phyloP scores from a whole-genome alignment of 2,329 filamentous ascomycete species.

The Cercospora sesami region DNA sequence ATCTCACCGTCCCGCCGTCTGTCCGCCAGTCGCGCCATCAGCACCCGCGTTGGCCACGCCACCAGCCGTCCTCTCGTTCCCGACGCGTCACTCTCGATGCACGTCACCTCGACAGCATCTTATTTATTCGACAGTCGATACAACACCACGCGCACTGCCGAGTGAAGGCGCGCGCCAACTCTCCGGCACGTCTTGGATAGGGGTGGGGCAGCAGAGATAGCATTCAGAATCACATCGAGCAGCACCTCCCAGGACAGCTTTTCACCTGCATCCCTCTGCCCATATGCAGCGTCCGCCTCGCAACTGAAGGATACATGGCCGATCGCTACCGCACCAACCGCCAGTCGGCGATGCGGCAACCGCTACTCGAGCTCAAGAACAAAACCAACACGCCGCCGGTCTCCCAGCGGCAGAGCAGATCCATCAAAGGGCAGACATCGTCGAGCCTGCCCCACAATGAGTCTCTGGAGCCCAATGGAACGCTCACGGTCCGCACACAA shows the following conservation, averaged over 20 bases:
- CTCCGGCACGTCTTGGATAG: conserved; percentile 26
- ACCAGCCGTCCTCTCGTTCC: conserved; percentile 27
- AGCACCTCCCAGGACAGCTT: conserved; percentile 13
- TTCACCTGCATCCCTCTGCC: conserved; percentile 1
- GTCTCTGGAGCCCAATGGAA: conserved; percentile 47
- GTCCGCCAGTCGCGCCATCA: conserved; percentile 6
- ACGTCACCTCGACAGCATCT: conserved; percentile 18
- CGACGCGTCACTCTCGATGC: conserved; percentile 13
- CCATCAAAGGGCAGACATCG: conserved; percentile 26
- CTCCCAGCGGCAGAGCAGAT: conserved; percentile 20
- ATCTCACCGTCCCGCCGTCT: not conserved
- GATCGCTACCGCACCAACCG: conserved; percentile 34
- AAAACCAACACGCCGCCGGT: conserved; percentile 35
- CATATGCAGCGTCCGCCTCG: not conserved
- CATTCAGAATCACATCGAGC: conserved; percentile 18
- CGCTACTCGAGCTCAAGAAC: conserved; percentile 35
- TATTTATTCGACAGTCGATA: conserved; percentile 27
- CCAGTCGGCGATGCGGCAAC: conserved; percentile 31
- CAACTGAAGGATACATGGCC: conserved; percentile 29
- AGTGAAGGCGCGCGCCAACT: conserved; percentile 6
- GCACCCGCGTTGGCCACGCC: conserved; percentile 17
- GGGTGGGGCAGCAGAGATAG: conserved; percentile 16
- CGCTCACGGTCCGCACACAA: conserved; percentile 44
- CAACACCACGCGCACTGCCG: conserved; percentile 9
- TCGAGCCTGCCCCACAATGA: conserved; percentile 46